phyloP scores from a whole-genome alignment of 805 yeast genomes.

The Candida succiphila region DNA sequence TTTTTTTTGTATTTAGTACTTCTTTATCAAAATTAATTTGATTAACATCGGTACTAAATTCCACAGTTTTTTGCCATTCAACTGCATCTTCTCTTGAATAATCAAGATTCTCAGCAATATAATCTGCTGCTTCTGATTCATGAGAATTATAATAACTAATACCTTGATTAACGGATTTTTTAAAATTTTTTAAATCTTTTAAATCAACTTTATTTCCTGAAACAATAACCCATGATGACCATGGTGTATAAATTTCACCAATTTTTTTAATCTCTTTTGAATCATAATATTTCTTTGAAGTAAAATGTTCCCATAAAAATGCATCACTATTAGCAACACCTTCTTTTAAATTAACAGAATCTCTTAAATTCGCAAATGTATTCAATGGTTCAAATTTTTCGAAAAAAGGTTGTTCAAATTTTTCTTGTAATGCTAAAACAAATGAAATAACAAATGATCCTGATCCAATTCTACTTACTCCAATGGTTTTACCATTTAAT shows the following conservation, averaged over 20 bases:
- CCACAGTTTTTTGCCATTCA: conserved; percentile 75
- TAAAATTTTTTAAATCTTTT: conserved; percentile 28
- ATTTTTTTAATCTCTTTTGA: conserved; percentile 67
- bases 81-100: conserved; percentile 69
- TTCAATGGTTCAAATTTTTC: conserved; percentile 46
- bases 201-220: conserved; percentile 30
- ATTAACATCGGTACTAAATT: conserved; percentile 41
- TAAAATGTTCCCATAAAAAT: conserved; percentile 94
- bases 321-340: conserved; percentile 53
- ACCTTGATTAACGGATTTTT: conserved; percentile 54
- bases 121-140: conserved; percentile 53
- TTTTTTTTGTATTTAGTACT: conserved; percentile 47
- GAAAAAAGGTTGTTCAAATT: conserved; percentile 43
- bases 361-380: conserved; percentile 68
- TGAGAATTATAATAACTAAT: conserved; percentile 52
- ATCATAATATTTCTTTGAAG: conserved; percentile 79
- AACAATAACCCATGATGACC: conserved; percentile 91
- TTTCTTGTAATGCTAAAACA: conserved; percentile 59
- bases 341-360: conserved; percentile 56
- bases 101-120: conserved; percentile 60
- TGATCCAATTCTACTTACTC: conserved; percentile 80
- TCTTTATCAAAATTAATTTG: conserved; percentile 36
- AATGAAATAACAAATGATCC: conserved; percentile 90
- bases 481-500: conserved; percentile 46
- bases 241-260: conserved; percentile 88